Evolutionary conservation across 2,329 filamentous ascomycete genomes (phyloP).

Genomic region (Pseudogymnoascus sp.): DNA sequence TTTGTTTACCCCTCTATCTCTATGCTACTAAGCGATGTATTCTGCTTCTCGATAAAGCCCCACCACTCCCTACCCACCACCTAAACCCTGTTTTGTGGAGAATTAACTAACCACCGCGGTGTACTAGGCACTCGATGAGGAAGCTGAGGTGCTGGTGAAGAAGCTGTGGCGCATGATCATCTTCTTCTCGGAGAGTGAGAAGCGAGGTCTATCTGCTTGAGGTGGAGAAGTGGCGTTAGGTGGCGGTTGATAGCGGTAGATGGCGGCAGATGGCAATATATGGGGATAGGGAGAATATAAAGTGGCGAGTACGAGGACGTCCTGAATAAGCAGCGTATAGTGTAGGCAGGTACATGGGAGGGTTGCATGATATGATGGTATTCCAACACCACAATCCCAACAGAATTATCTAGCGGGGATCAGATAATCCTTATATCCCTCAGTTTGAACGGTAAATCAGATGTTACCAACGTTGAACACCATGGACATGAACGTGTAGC

Average conservation of each 20-base stretch:
- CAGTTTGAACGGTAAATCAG: too few species aligned
- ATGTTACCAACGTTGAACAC: background rate
- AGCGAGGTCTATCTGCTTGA: conserved; percentile 65
- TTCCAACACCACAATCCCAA: background rate
- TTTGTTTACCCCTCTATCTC: background rate
- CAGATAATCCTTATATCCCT: background rate
- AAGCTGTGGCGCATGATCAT: conserved; percentile 98
- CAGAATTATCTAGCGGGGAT: background rate
- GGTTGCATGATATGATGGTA: background rate
- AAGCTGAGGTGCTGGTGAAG: conserved; percentile 87
- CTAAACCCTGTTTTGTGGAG: conserved; percentile 6
- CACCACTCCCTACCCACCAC: background rate
- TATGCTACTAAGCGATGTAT: conserved; percentile 4
- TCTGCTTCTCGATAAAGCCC: conserved; percentile 29
- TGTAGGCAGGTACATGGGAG: background rate
- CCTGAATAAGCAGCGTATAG: background rate
- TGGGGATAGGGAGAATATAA: background rate
- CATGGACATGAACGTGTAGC: background rate
- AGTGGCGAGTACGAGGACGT: background rate
- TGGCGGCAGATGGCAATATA: background rate
- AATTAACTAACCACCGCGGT: conserved; percentile 26
- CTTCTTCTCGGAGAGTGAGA: conserved; percentile 94
- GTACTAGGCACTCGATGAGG: conserved; percentile 76
- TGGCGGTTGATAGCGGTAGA: background rate
- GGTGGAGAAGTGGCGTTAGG: background rate